phyloP scores from a whole-genome alignment of 495 filamentous ascomycete species.

The Achaetomiella virescens region DNA sequence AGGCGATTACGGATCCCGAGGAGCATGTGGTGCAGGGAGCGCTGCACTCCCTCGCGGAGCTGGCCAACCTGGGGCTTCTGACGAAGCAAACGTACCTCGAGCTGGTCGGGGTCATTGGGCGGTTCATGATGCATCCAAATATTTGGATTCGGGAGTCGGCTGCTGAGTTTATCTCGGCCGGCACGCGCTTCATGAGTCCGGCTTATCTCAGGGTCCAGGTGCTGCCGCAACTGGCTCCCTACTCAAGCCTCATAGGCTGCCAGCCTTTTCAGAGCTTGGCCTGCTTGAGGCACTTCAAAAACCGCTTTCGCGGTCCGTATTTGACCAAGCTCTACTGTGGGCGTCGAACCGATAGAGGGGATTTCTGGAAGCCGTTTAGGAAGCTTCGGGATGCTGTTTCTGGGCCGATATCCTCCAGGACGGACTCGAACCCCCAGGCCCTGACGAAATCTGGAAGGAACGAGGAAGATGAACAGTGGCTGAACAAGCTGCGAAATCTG shows the following conservation, averaged over 20 bases:
- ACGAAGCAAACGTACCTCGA: conserved; percentile 82
- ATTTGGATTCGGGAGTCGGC: conserved; percentile 91
- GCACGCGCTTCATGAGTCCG: conserved; percentile 67
- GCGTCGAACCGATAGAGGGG: conserved; percentile 70
- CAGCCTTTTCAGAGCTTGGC: conserved; percentile 59
- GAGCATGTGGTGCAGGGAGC: conserved; percentile 93
- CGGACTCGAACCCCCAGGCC: conserved; percentile 28
- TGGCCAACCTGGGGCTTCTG: conserved; percentile 83
- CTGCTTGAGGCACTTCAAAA: conserved; percentile 80
- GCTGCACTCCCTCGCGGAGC: conserved; percentile 77
- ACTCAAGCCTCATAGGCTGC: conserved; percentile 63
- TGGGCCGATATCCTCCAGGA: conserved; percentile 38
- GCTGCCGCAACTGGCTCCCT: conserved; percentile 69
- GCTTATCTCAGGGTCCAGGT: conserved; percentile 82
- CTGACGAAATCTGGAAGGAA: conserved; percentile 56
- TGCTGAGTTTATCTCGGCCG: conserved; percentile 70
- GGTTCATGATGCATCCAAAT: conserved; percentile 90
- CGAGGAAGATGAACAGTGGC: conserved; percentile 96
- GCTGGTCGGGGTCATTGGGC: conserved; percentile 67
- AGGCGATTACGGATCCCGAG: conserved; percentile 92
- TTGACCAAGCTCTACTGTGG: conserved; percentile 84
- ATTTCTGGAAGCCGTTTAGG: conserved; percentile 77
- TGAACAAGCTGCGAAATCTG: conserved; percentile 72
- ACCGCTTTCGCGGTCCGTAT: conserved; percentile 69
- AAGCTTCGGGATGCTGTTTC: conserved; percentile 62